phyloP scores from a whole-genome alignment of 495 filamentous ascomycete species.

The Apiosordaria backusii region DNA sequence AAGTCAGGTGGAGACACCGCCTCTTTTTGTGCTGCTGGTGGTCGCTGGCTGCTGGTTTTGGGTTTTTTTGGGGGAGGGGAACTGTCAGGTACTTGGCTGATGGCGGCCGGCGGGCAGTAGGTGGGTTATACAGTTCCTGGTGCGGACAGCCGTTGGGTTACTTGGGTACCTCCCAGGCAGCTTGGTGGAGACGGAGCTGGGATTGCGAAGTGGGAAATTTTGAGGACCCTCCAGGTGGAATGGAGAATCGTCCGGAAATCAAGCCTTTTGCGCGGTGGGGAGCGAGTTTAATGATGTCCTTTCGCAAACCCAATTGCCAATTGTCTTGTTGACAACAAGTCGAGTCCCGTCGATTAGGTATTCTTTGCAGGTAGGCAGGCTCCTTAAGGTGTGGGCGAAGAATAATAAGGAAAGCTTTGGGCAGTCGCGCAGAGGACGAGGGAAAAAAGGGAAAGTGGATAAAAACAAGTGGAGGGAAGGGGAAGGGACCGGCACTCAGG shows the following conservation, averaged over 20 bases:
- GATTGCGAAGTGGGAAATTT: slow-evolving; percentile 23
- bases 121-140: slow-evolving; percentile 21
- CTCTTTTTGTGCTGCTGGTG: slow-evolving; percentile 31
- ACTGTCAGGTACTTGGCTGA: slow-evolving; percentile 33
- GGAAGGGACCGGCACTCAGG: slow-evolving; percentile 20
- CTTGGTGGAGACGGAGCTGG: slow-evolving; percentile 17
- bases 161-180: slow-evolving; percentile 17
- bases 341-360: slow-evolving; percentile 1
- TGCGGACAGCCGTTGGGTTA: slow-evolving; percentile 27
- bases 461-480: slow-evolving; percentile 23
- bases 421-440: slow-evolving; percentile 16
- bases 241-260: slow-evolving; percentile 12
- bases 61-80: slow-evolving; percentile 23
- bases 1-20: slow-evolving; percentile 34
- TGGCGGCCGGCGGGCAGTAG: slow-evolving; percentile 27
- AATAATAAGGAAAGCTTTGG: slow-evolving; percentile 16
- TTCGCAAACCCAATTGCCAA: slow-evolving; percentile 9
- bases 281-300: slow-evolving; percentile 1
- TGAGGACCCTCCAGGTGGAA: slow-evolving; percentile 12
- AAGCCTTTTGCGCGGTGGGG: slow-evolving; percentile 10
- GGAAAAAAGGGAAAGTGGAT: slow-evolving; percentile 27
- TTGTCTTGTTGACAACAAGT: neutral
- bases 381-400: too few relatives aligned
- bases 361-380: too few relatives aligned
- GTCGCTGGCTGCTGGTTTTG: slow-evolving; percentile 26